Evolutionary conservation across 225 moss, liverwort and hornwort species (phyloP).

Genomic region (Takakia lepidozioides): DNA sequence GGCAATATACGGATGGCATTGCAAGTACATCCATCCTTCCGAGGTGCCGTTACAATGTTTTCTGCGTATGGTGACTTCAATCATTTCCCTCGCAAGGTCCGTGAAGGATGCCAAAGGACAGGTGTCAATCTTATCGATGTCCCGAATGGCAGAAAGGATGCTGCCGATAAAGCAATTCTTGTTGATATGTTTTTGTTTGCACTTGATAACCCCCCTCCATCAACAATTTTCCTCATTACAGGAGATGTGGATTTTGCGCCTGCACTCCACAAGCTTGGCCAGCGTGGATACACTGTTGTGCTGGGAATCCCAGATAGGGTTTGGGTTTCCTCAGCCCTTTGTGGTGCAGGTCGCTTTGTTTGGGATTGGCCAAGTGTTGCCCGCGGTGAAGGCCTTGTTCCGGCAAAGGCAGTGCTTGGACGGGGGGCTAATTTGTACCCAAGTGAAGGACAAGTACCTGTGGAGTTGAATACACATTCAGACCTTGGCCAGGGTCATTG

Average conservation of each 20-base stretch:
- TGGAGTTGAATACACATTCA: slow-evolving; percentile 36
- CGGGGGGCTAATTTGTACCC: slow-evolving; percentile 20
- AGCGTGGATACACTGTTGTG: slow-evolving; percentile 75
- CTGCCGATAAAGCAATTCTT: slow-evolving; percentile 89
- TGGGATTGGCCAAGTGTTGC: slow-evolving; percentile 85
- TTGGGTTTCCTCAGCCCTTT: slow-evolving; percentile 73
- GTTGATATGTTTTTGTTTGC: slow-evolving; percentile 93
- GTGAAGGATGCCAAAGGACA: slow-evolving; percentile 92
- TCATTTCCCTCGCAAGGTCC: slow-evolving; percentile 73
- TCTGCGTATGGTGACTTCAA: slow-evolving; percentile 96
- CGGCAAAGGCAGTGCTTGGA: slow-evolving; percentile 8
- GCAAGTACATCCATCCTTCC: slow-evolving; percentile 62
- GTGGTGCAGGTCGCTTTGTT: slow-evolving; percentile 70
- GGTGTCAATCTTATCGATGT: slow-evolving; percentile 96
- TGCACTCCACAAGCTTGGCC: slow-evolving; percentile 88
- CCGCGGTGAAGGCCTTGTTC: slow-evolving; percentile 52
- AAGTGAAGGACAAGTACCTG: slow-evolving; percentile 39
- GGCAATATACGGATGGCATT: slow-evolving; percentile 80
- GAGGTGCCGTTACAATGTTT: slow-evolving; percentile 84
- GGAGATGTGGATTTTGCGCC: slow-evolving; percentile 94
- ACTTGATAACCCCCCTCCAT: slow-evolving; percentile 82
- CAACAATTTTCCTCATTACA: slow-evolving; percentile 84
- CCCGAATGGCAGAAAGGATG: slow-evolving; percentile 91
- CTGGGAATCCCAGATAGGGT: slow-evolving; percentile 76
- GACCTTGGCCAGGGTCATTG: slow-evolving; percentile 24